These are phyloP conservation scores for Pistacia vera DNA, from an alignment of 345 rosid genomes.

Conservation along the genomic window DNA sequence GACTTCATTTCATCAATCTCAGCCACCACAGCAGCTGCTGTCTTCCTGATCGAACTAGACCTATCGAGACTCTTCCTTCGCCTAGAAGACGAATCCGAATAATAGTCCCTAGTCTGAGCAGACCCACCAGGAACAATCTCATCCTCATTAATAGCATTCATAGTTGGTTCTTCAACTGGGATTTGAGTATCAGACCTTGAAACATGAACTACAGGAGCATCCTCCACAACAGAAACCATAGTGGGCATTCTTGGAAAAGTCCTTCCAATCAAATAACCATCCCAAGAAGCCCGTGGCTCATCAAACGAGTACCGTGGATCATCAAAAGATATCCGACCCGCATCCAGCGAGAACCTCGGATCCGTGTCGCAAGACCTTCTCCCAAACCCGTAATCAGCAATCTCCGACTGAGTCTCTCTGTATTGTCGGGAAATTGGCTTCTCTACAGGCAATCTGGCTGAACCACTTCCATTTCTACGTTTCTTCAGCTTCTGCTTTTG, in stretches of 20 bases:
- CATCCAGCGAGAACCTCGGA: conserved; percentile 88
- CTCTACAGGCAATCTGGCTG: conserved; percentile 91
- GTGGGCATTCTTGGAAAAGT: conserved; percentile 80
- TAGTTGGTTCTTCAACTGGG: conserved; percentile 68
- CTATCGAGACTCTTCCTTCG: conserved; percentile 91
- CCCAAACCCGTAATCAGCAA: conserved; percentile 95
- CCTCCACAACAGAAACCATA: conserved; percentile 91
- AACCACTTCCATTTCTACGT: conserved; percentile 59
- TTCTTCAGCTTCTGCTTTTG: conserved; percentile 93
- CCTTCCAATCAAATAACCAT: conserved; percentile 79
- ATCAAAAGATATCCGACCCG: conserved; percentile 75
- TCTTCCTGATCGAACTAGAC: conserved; percentile 71
- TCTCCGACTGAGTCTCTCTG: conserved; percentile 95
- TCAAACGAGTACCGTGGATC: conserved; percentile 88
- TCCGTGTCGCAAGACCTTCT: conserved; percentile 98
- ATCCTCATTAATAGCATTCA: conserved; percentile 45
- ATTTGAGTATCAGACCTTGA: conserved; percentile 68
- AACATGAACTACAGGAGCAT: conserved; percentile 70
- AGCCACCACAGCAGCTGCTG: conserved; percentile 78
- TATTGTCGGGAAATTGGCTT: conserved; percentile 91
- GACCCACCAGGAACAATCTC: conserved; percentile 84
- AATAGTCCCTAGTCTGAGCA: conserved; percentile 87
- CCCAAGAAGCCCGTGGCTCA: conserved; percentile 99
- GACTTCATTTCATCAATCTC: conserved; percentile 77
- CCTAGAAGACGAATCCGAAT: conserved; percentile 73